Conservation (phyloP, 2,329 filamentous ascomycete genomes). For the Phyllosticta citribraziliensis region DNA sequence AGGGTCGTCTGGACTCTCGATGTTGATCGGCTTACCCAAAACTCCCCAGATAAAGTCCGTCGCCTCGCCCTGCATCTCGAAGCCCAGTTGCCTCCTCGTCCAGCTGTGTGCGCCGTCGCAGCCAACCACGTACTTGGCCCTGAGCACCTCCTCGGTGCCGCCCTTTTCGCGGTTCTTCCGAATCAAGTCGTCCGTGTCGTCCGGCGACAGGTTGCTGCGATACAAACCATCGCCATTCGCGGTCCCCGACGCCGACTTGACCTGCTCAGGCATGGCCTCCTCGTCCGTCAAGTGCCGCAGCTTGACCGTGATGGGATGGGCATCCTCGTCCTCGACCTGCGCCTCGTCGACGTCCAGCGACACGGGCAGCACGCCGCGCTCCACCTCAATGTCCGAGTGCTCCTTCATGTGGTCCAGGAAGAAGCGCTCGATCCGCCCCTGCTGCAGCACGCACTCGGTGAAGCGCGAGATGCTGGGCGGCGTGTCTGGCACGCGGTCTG, state of each 20-base stretch:
- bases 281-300: slow-evolving; percentile 49
- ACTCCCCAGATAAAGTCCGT: slow-evolving; percentile 46
- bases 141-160: slow-evolving; percentile 35
- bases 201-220: slow-evolving; percentile 47
- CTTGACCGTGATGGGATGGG: slow-evolving; percentile 52
- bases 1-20: slow-evolving; percentile 13
- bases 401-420: slow-evolving; percentile 53
- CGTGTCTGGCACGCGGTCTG: slow-evolving; percentile 53
- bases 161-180: slow-evolving; percentile 28
- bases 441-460: slow-evolving; percentile 58
- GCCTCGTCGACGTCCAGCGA: slow-evolving; percentile 45
- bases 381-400: slow-evolving; percentile 42
- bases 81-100: slow-evolving; percentile 49
- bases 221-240: slow-evolving; percentile 44
- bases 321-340: slow-evolving; percentile 37
- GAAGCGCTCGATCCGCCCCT: slow-evolving; percentile 60
- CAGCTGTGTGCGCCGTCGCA: slow-evolving; percentile 61
- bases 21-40: slow-evolving; percentile 23
- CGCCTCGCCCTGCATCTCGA: slow-evolving; percentile 46
- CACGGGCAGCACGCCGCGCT: slow-evolving; percentile 51
- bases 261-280: slow-evolving; percentile 42
- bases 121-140: slow-evolving; percentile 55
- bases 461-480: slow-evolving; percentile 53
- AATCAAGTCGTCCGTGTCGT: slow-evolving; percentile 48
- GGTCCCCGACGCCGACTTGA: slow-evolving; percentile 15